A percentile compares a stretch with the other conserved stretches of the same genome.
These are phyloP conservation scores for Claviceps sorghi DNA, from an alignment of 2,329 filamentous ascomycete species.

Conservation along the genomic window DNA sequence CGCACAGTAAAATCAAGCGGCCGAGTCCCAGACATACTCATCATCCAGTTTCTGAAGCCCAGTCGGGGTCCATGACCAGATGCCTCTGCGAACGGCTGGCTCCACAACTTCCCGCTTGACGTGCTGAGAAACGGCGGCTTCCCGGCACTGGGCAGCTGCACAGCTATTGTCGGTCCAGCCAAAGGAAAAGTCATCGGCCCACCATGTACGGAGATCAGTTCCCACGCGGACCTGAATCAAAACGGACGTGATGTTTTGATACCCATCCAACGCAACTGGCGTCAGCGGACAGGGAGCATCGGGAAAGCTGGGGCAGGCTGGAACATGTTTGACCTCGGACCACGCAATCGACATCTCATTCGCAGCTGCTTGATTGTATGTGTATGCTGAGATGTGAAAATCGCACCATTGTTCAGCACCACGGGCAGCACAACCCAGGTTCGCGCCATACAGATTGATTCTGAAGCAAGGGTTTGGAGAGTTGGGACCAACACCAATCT, in stretches of 20 bases:
- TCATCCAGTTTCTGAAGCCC: slow-evolving; percentile 21
- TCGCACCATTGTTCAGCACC: slow-evolving; percentile 24
- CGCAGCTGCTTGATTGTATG: slow-evolving; percentile 17
- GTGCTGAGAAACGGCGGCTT: slow-evolving; percentile 11
- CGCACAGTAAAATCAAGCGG: slow-evolving; percentile 12
- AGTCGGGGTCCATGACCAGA: slow-evolving; percentile 20
- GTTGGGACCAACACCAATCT: slow-evolving; percentile 26
- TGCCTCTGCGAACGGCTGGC: slow-evolving; percentile 17
- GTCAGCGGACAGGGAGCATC: slow-evolving; percentile 21
- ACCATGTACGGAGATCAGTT: slow-evolving; percentile 24
- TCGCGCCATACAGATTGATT: slow-evolving; percentile 25
- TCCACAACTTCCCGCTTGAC: slow-evolving; percentile 20
- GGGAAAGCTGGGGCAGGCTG: slow-evolving; percentile 22
- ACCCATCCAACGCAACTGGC: slow-evolving; percentile 22
- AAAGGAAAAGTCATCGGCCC: slow-evolving; percentile 26
- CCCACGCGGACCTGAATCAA: slow-evolving; percentile 24
- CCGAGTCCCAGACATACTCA: slow-evolving; percentile 17
- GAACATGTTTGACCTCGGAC: slow-evolving; percentile 25
- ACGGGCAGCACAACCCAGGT: slow-evolving; percentile 23
- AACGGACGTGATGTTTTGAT: slow-evolving; percentile 24
- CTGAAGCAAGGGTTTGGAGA: slow-evolving; percentile 22
- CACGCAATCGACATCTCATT: slow-evolving; percentile 24
- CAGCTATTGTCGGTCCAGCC: slow-evolving; percentile 29
- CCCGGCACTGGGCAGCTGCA: slow-evolving; percentile 22
- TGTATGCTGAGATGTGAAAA: slow-evolving; percentile 27